Evolutionary conservation across 2,329 filamentous ascomycete genomes (phyloP).

Genomic region (Xylaria arbuscula): DNA sequence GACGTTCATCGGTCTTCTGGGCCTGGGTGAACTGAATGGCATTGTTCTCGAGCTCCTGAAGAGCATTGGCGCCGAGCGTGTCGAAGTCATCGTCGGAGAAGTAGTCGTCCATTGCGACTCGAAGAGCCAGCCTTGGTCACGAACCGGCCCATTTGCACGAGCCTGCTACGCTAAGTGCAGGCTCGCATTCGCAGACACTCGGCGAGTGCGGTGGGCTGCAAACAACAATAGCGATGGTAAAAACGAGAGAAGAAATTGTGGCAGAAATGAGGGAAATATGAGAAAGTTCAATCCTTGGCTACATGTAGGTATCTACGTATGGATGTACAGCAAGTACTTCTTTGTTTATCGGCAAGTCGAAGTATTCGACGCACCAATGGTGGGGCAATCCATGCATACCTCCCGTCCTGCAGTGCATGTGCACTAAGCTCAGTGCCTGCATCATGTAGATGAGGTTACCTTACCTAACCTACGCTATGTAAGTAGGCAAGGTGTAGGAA

Average conservation of each 20-base stretch:
- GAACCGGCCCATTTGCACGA: slow-evolving; percentile 38
- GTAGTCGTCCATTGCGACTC: slow-evolving; percentile 65
- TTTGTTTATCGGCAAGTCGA: too few relatives aligned
- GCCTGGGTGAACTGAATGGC: slow-evolving; percentile 71
- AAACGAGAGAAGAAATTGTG: neutral
- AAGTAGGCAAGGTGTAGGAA: too few relatives aligned
- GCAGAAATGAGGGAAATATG: neutral
- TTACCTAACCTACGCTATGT: too few relatives aligned
- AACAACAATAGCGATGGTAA: neutral
- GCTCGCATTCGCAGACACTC: slow-evolving; percentile 2
- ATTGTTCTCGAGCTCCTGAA: slow-evolving; percentile 72
- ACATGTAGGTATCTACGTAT: neutral
- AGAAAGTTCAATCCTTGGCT: neutral
- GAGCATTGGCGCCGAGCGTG: slow-evolving; percentile 65
- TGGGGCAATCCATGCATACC: neutral
- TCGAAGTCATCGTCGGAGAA: slow-evolving; percentile 74
- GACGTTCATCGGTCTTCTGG: slow-evolving; percentile 47
- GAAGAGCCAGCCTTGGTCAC: slow-evolving; percentile 46
- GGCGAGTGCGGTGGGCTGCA: neutral
- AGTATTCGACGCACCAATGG: too few relatives aligned
- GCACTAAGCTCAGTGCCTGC: too few relatives aligned
- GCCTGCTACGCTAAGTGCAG: slow-evolving; percentile 15
- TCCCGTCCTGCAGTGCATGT: too few relatives aligned
- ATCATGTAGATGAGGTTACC: too few relatives aligned
- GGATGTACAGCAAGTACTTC: too few relatives aligned